A percentile compares a stretch with the other conserved stretches of the same genome.
Conservation (phyloP, 2,329 filamentous ascomycete species). For the Colletotrichum melonis region DNA sequence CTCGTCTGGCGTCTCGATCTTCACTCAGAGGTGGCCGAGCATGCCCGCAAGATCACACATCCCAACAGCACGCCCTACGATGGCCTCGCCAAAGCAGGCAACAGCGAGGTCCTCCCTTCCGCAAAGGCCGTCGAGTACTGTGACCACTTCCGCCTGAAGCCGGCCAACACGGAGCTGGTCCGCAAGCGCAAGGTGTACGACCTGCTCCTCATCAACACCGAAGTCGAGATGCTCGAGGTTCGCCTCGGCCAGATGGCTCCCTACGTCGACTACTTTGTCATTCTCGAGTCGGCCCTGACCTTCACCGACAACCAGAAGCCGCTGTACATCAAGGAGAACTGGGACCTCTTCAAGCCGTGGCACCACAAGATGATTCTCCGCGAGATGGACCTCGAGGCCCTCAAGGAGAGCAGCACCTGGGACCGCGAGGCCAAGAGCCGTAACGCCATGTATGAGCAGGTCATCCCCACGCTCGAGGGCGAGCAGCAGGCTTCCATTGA, state of each 20-base stretch:
- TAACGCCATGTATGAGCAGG: constrained; percentile 68
- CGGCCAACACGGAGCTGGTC: constrained; percentile 41
- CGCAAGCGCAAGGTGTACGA: constrained; percentile 66
- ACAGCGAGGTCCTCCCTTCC: constrained; percentile 16
- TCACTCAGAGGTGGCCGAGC: constrained; percentile 1
- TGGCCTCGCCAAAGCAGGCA: constrained; percentile 1
- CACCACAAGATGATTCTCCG: constrained; percentile 71
- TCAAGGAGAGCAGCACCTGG: constrained; percentile 49
- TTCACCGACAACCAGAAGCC: constrained; percentile 69
- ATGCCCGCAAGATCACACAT: constrained; percentile 15
- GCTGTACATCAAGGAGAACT: constrained; percentile 63
- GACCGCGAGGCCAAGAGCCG: constrained; percentile 64
- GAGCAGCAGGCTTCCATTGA: constrained; percentile 54
- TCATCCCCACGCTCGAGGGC: constrained; percentile 60
- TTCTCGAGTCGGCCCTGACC: constrained; percentile 68
- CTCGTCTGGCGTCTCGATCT: constrained; percentile 24
- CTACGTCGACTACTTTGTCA: constrained; percentile 73
- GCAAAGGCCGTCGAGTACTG: constrained; percentile 43
- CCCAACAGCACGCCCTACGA: neutral
- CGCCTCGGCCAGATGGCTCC: constrained; percentile 68
- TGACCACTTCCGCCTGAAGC: constrained; percentile 50
- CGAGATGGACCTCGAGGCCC: constrained; percentile 38
- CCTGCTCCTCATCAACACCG: constrained; percentile 70
- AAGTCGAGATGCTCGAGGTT: constrained; percentile 75
- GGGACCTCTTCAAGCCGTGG: constrained; percentile 62